Evolutionary conservation across 768 basidiomycete genomes (phyloP).

Genomic region (Fibroporia radiculosa): DNA sequence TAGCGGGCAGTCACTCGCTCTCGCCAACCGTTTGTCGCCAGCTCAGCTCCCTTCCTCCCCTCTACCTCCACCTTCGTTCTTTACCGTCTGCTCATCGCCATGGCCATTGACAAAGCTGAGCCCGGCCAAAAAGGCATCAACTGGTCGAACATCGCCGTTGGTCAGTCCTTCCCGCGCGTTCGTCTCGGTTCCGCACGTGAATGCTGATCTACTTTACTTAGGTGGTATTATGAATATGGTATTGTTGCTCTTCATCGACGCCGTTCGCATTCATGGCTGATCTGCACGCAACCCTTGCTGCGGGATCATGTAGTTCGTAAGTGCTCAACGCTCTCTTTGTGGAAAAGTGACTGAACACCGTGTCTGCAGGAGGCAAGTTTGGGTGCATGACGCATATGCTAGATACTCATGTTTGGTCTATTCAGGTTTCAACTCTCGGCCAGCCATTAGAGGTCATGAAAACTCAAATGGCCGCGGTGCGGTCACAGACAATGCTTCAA

Average conservation of each 20-base stretch:
- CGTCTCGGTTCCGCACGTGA: constrained; percentile 15
- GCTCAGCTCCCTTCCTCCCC: constrained; percentile 9
- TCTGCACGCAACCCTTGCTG: background rate
- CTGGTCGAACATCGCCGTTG: constrained; percentile 95
- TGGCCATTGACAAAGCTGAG: constrained; percentile 72
- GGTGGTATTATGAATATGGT: constrained; percentile 99
- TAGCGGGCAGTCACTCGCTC: constrained; percentile 9
- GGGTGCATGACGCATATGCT: background rate
- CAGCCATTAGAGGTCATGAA: constrained; percentile 98
- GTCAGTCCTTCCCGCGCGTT: constrained; percentile 44
- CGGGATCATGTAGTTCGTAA: constrained; percentile 25
- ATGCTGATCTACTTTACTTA: constrained; percentile 26
- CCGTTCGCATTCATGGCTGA: constrained; percentile 6
- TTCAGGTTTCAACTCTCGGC: constrained; percentile 91
- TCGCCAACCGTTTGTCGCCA: constrained; percentile 15
- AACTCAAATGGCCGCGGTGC: constrained; percentile 99
- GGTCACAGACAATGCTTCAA: constrained; percentile 83
- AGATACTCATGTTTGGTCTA: background rate
- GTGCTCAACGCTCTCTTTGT: constrained; percentile 10
- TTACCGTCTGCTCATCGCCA: constrained; percentile 24
- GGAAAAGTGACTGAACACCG: constrained; percentile 19
- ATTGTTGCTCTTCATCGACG: constrained; percentile 17
- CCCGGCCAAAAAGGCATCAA: constrained; percentile 88
- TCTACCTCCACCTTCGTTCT: constrained; percentile 9
- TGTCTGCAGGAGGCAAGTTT: constrained; percentile 60